These are phyloP conservation scores for Globisporangium paddicum DNA, from an alignment of 352 stramenopile species.

Conservation along the genomic window DNA sequence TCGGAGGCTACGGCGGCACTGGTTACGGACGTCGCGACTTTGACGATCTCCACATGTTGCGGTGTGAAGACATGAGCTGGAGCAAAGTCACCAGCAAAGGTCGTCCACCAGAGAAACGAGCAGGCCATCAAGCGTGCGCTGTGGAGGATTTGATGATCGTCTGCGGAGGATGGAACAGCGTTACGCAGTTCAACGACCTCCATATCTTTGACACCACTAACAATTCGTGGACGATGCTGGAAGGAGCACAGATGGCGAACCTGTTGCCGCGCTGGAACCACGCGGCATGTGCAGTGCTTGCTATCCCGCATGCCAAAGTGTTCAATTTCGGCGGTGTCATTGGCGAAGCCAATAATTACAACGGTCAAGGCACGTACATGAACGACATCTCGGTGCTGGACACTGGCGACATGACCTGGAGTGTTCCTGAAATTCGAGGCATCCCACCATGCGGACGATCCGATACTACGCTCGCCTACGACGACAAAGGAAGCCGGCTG, in stretches of 20 bases:
- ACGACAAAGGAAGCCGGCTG: conserved; percentile 87
- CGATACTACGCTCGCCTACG: conserved; percentile 93
- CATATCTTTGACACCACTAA: conserved; percentile 89
- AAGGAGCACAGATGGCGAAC: conserved; percentile 66
- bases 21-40: conserved; percentile 92
- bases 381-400: conserved; percentile 93
- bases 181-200: conserved; percentile 94
- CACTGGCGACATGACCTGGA: conserved; percentile 90
- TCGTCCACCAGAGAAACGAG: conserved; percentile 86
- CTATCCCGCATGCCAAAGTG: conserved; percentile 95
- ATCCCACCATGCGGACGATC: conserved; percentile 81
- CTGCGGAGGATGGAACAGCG: conserved; percentile 94
- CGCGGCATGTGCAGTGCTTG: conserved; percentile 88
- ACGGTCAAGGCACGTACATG: conserved; percentile 72
- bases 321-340: conserved; percentile 96
- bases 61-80: conserved; percentile 87
- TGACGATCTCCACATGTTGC: conserved; percentile 89
- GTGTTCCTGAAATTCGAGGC: conserved; percentile 72
- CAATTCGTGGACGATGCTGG: conserved; percentile 82
- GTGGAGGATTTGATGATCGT: conserved; percentile 91
- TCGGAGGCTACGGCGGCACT: conserved; percentile 94
- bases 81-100: conserved; percentile 83
- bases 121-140: conserved; percentile 89
- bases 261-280: conserved; percentile 94
- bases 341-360: conserved; percentile 87